Conservation (phyloP, 2,329 filamentous ascomycete species). For the Talaromyces sp. region DNA sequence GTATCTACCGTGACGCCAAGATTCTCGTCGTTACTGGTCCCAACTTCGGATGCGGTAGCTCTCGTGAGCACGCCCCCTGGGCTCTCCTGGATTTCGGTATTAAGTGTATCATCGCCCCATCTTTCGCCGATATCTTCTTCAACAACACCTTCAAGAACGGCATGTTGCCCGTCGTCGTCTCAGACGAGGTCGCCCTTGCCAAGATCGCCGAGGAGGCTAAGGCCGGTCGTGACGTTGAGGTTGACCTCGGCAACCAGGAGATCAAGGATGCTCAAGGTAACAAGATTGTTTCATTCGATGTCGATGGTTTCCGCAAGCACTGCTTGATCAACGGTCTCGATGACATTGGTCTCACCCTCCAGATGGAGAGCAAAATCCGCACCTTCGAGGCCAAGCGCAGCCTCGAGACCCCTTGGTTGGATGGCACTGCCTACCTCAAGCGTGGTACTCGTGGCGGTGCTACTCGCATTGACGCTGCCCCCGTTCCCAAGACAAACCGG, state of each 20-base stretch:
- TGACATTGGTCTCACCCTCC: constrained; percentile 93
- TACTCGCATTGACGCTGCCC: constrained; percentile 65
- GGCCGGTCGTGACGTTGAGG: constrained; percentile 80
- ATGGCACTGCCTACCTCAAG: constrained; percentile 79
- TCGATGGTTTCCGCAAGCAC: constrained; percentile 92
- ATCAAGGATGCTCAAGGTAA: constrained; percentile 77
- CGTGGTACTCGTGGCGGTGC: constrained; percentile 57
- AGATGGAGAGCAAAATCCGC: constrained; percentile 85
- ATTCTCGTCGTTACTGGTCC: constrained; percentile 88
- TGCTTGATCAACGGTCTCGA: constrained; percentile 92
- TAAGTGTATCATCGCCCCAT: constrained; percentile 87
- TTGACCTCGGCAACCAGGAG: constrained; percentile 82
- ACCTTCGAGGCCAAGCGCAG: constrained; percentile 79
- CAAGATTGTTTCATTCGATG: constrained; percentile 76
- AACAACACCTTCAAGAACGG: constrained; percentile 99
- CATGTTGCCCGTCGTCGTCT: constrained; percentile 85
- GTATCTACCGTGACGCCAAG: constrained; percentile 80
- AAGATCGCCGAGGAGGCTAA: constrained; percentile 75
- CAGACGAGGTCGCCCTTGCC: constrained; percentile 66
- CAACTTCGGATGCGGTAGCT: constrained; percentile 94
- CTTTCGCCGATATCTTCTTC: constrained; percentile 92
- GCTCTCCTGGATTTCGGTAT: constrained; percentile 96
- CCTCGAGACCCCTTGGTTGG: constrained; percentile 82
- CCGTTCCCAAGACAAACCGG: constrained; percentile 85
- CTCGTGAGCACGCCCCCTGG: constrained; percentile 95